Base-by-base conservation (phyloP, 2,329 filamentous ascomycete species). In the Fusarium sterilihyphosum region DNA sequence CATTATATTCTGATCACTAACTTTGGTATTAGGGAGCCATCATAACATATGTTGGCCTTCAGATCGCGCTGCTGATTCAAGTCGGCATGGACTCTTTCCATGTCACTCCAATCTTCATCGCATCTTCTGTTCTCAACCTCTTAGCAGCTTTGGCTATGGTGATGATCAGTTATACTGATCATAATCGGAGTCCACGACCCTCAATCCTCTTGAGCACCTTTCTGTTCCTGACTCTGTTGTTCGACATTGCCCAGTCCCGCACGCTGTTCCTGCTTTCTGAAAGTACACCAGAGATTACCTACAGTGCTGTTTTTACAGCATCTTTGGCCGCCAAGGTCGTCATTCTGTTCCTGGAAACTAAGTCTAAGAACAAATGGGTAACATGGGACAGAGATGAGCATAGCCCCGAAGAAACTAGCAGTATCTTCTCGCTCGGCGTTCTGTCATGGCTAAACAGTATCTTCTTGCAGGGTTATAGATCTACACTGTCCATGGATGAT, bases 121-220 rank as follows among this genome's bases (percentile, higher is more conserved):
- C 41, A 24, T 59, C 56, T 35, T 59, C 79, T 2, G 67, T 73
- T 10, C 56, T 80, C 6, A 70, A 70, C 13, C 66, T 82, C 17
- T 54, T 80, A 8, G 80, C 80, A 10, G 78, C 80, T 6, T 74
- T 73, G 24, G 68, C 81, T 7, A 65, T 78, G 10, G 53, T 75
- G 0, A 69, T 85, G 5, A 83, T 82, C 2, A 82, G 76, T 56
- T 31, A 68, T 3, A 37, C 31, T 47, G 83, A 85, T 49, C 84
- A 86, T 64, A 67, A 70, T 61, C 82, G 71, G n/a, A 79, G 83
- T 9, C 79, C 78, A 0, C 79, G 84, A 6, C 85, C 86, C 1
- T 88, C 86, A 0, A 76, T 83, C 0, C 61, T 88, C 7, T 76
- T 88, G 16, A 81, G 71, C 29, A 67, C 73, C 18, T 88, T 84